Evolutionary conservation across 2,329 filamentous ascomycete genomes (phyloP).

Genomic region (Cryoendolithus antarcticus): DNA sequence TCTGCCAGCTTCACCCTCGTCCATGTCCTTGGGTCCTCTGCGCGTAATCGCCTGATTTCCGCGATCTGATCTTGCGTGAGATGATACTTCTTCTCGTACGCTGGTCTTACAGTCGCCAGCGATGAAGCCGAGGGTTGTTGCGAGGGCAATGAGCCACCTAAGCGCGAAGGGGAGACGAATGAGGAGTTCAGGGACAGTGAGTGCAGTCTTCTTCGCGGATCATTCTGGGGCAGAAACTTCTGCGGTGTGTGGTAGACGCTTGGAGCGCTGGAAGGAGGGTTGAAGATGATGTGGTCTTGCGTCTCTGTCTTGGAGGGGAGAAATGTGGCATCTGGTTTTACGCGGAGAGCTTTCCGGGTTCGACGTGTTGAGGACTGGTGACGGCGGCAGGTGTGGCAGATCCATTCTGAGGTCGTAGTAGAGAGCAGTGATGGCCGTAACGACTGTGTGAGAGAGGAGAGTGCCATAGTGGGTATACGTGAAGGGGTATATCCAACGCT

Average conservation of each 20-base stretch:
- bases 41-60: slow-evolving; percentile 46
- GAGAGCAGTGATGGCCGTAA: slow-evolving; percentile 13
- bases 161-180: slow-evolving; percentile 13
- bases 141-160: slow-evolving; percentile 11
- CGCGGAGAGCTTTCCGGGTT: slow-evolving; percentile 33
- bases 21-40: slow-evolving; percentile 46
- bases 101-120: slow-evolving; percentile 34
- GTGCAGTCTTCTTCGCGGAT: slow-evolving; percentile 40
- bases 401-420: slow-evolving; percentile 12
- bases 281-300: slow-evolving; percentile 49
- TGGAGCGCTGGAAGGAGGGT: slow-evolving; percentile 52
- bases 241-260: slow-evolving; percentile 52
- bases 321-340: slow-evolving; percentile 35
- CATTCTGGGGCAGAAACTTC: slow-evolving; percentile 50
- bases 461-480: slow-evolving; percentile 3
- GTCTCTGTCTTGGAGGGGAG: slow-evolving; percentile 20
- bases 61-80: slow-evolving; percentile 43
- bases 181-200: slow-evolving; percentile 17
- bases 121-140: slow-evolving; percentile 10
- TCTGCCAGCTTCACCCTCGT: slow-evolving; percentile 47
- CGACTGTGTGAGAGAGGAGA: slow-evolving; percentile 4
- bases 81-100: slow-evolving; percentile 49
- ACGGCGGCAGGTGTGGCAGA: slow-evolving; percentile 23
- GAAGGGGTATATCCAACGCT: too few species aligned
- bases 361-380: slow-evolving; percentile 34